Conservation (phyloP, 225 moss, liverwort and hornwort species). For the Marchantia paleacea region DNA sequence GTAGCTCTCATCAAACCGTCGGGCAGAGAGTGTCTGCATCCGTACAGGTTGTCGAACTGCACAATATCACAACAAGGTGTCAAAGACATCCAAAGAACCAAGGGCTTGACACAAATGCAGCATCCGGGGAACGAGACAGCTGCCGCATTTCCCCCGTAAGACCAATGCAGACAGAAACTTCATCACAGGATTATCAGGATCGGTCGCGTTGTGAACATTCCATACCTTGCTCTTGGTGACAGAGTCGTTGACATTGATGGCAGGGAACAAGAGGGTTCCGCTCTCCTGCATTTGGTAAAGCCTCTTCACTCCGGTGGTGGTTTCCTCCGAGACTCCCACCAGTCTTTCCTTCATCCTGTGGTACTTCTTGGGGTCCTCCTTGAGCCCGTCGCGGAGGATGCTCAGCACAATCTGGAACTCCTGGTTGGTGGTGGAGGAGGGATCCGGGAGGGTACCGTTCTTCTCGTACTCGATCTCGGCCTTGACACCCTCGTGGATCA, state of each 20-base stretch:
- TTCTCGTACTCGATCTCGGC: conserved; percentile 89
- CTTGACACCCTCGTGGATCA: conserved; percentile 98
- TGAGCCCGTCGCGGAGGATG: conserved; percentile 73
- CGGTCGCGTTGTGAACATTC: conserved; percentile 62
- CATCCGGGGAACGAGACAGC: not conserved
- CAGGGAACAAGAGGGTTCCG: conserved; percentile 76
- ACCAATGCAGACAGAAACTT: conserved; percentile 30
- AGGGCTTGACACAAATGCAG: not conserved
- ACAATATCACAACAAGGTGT: not conserved
- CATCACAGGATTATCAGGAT: conserved; percentile 74
- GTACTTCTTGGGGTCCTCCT: conserved; percentile 80
- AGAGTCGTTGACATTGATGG: conserved; percentile 93
- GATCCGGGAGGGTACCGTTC: conserved; percentile 68
- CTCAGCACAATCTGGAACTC: conserved; percentile 89
- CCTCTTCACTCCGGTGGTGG: conserved; percentile 93
- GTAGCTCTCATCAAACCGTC: conserved; percentile 97
- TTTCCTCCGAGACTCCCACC: conserved; percentile 95
- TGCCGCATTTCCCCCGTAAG: too few species aligned
- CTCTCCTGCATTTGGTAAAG: conserved; percentile 82
- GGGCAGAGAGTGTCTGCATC: conserved; percentile 87
- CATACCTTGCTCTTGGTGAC: conserved; percentile 98
- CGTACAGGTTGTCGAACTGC: conserved; percentile 90
- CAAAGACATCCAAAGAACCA: not conserved
- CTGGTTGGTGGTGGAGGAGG: conserved; percentile 67
- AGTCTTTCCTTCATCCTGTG: conserved; percentile 83